phyloP scores from a whole-genome alignment of 2,329 filamentous ascomycete species.

The Ophiostoma ips region DNA sequence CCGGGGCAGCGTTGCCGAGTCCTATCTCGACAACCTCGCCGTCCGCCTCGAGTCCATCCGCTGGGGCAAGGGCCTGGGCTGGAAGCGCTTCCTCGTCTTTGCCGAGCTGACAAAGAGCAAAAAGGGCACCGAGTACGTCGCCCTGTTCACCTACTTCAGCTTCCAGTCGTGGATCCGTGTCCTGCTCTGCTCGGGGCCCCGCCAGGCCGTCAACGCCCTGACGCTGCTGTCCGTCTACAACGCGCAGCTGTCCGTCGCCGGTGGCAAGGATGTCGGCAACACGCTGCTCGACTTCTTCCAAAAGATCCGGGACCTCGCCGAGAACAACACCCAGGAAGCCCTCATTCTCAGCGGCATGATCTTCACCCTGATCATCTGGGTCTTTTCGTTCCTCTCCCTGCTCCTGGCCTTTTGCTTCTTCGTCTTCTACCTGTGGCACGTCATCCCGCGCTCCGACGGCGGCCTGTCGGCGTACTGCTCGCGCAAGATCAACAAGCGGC shows the following conservation, averaged over 20 bases:
- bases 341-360: conserved; percentile 80
- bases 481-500: conserved; percentile 74
- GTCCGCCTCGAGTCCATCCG: conserved; percentile 73
- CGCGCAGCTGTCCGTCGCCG: conserved; percentile 52
- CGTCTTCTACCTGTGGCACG: conserved; percentile 80
- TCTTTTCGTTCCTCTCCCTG: conserved; percentile 63
- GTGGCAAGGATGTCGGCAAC: conserved; percentile 40
- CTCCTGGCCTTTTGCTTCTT: conserved; percentile 67
- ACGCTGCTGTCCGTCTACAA: conserved; percentile 77
- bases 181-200: conserved; percentile 79
- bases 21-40: conserved; percentile 78
- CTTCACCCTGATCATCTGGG: conserved; percentile 83
- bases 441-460: conserved; percentile 71
- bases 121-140: conserved; percentile 81
- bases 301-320: conserved; percentile 62
- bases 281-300: conserved; percentile 64
- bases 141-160: conserved; percentile 78
- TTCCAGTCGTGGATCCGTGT: conserved; percentile 72
- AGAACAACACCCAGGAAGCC: conserved; percentile 62
- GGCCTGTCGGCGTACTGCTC: conserved; percentile 76
- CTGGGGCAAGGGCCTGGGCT: conserved; percentile 62
- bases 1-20: conserved; percentile 76
- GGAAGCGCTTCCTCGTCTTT: conserved; percentile 83
- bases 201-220: conserved; percentile 79
- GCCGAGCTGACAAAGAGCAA: conserved; percentile 81